Percentiles rank a stretch among this genome's conserved stretches.
Conservation (phyloP, 768 basidiomycete genomes). For the Galerina sulciceps region DNA sequence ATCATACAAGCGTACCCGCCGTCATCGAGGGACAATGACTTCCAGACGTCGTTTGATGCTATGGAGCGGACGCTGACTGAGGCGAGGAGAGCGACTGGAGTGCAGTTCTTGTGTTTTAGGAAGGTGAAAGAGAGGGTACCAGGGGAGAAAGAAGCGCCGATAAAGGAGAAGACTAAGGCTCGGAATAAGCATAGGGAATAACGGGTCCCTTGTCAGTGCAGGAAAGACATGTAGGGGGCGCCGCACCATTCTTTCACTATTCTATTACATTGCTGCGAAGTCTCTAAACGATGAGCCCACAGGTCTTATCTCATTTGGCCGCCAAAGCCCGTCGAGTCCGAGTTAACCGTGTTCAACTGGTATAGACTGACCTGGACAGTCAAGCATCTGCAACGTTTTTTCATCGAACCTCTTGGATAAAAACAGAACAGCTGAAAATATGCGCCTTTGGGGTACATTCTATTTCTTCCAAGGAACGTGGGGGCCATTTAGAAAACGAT, state of each 20-base stretch:
- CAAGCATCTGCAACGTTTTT: too few relatives aligned
- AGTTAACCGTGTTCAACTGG: too few relatives aligned
- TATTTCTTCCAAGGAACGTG: not conserved
- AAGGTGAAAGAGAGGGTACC: conserved; percentile 47
- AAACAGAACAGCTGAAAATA: not conserved
- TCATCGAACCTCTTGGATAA: too few relatives aligned
- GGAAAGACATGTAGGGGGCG: not conserved
- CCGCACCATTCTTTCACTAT: too few relatives aligned
- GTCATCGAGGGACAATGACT: conserved; percentile 78
- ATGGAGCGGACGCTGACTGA: conserved; percentile 88
- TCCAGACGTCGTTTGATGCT: conserved; percentile 83
- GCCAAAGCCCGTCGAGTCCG: too few relatives aligned
- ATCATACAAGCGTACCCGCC: conserved; percentile 90
- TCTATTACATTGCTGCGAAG: too few relatives aligned
- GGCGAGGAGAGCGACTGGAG: conserved; percentile 83
- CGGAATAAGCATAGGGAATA: not conserved
- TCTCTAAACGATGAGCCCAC: too few relatives aligned
- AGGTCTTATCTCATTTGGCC: too few relatives aligned
- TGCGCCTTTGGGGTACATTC: not conserved
- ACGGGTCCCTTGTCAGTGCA: not conserved
- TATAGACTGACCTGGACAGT: too few relatives aligned
- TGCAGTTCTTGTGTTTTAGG: conserved; percentile 94
- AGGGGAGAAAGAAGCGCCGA: not conserved
- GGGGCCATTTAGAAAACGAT: not conserved
- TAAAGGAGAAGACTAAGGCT: not conserved